Percentiles rank a stretch among this genome's conserved stretches.
Evolutionary conservation across 192 early-diverging fungal genomes (phyloP).

Genomic region (Umbelopsis sp.): DNA sequence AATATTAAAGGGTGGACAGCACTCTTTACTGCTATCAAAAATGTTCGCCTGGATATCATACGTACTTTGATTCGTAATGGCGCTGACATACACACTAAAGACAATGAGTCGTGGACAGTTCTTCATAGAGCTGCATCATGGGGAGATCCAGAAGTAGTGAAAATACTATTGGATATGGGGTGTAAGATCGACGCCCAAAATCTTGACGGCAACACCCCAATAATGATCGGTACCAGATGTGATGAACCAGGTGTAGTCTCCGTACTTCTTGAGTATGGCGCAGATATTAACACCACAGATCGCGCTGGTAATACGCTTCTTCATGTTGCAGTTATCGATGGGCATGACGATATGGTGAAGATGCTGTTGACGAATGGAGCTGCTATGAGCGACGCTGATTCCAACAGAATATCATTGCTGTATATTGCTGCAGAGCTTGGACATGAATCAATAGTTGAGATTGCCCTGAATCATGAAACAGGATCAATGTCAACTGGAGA

Average conservation of each 20-base stretch:
- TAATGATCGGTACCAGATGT: not conserved
- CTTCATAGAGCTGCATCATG: not conserved
- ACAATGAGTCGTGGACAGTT: not conserved
- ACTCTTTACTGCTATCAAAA: not conserved
- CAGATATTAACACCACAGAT: not conserved
- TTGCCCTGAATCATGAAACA: too few species aligned
- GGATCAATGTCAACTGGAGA: too few species aligned
- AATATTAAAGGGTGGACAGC: not conserved
- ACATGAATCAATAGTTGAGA: too few species aligned
- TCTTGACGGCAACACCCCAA: not conserved
- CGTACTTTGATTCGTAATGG: not conserved
- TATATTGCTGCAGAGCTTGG: too few species aligned
- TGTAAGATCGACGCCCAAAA: not conserved
- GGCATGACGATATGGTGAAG: not conserved
- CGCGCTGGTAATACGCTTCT: not conserved
- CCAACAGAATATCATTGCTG: too few species aligned
- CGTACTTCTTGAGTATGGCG: not conserved
- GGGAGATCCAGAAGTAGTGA: not conserved
- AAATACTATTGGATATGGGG: not conserved
- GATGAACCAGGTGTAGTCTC: not conserved
- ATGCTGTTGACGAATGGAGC: not conserved
- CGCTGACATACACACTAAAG: not conserved
- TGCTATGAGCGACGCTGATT: too few species aligned
- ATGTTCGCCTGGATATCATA: not conserved
- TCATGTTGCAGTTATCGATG: not conserved